Base-by-base conservation (phyloP, 805 yeast genomes). In the Metschnikowia cerradonensis region DNA sequence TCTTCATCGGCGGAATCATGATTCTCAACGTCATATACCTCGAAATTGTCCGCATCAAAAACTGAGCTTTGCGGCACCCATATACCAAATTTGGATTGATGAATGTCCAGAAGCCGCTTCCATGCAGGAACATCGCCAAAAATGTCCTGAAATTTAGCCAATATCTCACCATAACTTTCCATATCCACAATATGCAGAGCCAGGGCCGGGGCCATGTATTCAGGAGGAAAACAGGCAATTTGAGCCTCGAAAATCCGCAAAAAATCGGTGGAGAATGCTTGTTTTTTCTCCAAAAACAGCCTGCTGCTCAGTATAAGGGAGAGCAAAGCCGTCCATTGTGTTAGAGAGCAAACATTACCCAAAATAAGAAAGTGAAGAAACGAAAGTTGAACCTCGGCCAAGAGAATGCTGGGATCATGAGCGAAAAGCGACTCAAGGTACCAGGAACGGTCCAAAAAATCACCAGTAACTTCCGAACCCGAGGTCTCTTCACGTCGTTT, bases 381-480 rank as follows among this genome's bases (percentile, higher is more conserved):
- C 2, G 78, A 60, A 19, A 83, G 60, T 55, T 82, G 81, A 6
- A 83, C 59, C 58, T 86, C 90, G 1, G 81, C 81, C 4, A 82
- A 52, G 3, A 80, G 54, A 2, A 60, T 42, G 0, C 59, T 60
- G 17, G 40, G 56, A 47, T 62, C 72, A 20, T 56, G 58, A 22
- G 68, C 69, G 39, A 63, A 75, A 6, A 78, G 59, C 34, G 70
- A 55, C 17, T 66, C 57, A 13, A 85, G 58, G 57, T 79, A 81
- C 83, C 88, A 81, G 1, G 86, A 72, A 56, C 82, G 80, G 62
- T 88, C 92, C 15, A 80, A 52, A 14, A 76, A 78, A 52, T 80
- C 81, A 6, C 66, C 60, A 30, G 88, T 84, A 22, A 74, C 63
- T 3, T 67, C 66, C 0, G 72, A 67, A 1, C 54, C 53, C 14